These are phyloP conservation scores for Rhododendron molle DNA, from an alignment of 148 eudicot species.

Conservation along the genomic window DNA sequence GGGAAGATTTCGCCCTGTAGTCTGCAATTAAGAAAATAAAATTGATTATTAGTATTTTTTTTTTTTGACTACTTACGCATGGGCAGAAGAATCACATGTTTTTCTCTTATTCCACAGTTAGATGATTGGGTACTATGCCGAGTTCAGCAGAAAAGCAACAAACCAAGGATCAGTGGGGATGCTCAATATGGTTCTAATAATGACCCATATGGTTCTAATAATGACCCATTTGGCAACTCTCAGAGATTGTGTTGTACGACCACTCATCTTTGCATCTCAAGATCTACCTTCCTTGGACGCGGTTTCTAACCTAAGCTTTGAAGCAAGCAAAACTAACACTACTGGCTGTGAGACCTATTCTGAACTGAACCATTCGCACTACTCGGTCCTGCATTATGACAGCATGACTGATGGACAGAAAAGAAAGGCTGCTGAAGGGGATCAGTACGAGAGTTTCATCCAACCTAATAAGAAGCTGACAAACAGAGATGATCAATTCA, in stretches of 20 bases:
- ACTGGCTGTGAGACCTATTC: conserved; percentile 4
- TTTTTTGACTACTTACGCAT: neutral
- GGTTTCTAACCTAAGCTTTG: conserved; percentile 5
- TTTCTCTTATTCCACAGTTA: conserved; percentile 21
- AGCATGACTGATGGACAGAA: neutral
- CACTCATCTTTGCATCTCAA: conserved; percentile 12
- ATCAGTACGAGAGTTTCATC: neutral
- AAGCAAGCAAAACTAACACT: neutral
- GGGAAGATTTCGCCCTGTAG: neutral
- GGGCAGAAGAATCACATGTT: neutral
- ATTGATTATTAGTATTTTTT: no score
- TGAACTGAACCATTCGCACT: neutral
- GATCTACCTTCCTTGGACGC: conserved; percentile 10
- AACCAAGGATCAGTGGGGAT: conserved; percentile 29
- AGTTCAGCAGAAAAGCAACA: conserved; percentile 45
- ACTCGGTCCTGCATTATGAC: neutral
- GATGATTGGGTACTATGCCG: conserved; percentile 52
- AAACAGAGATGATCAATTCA: neutral
- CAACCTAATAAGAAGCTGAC: neutral
- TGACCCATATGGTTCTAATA: conserved; percentile 1
- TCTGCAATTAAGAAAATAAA: neutral
- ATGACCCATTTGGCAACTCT: neutral
- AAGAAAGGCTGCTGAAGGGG: conserved; percentile 6
- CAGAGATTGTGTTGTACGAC: conserved; percentile 20
- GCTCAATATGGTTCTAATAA: conserved; percentile 16